These are phyloP conservation scores for Melaleuca quinquenervia DNA, from an alignment of 345 rosid species.

Conservation along the genomic window DNA sequence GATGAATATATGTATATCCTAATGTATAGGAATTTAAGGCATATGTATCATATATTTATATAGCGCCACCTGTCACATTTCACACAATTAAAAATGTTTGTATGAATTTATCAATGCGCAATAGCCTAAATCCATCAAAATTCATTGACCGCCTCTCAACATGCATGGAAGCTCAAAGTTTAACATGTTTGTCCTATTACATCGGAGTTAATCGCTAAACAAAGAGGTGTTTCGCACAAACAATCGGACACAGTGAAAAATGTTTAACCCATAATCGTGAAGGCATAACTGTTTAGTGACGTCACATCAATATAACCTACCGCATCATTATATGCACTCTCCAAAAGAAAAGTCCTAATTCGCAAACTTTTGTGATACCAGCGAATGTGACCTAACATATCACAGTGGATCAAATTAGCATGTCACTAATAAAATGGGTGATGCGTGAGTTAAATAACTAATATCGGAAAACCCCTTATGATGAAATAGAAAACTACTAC, in stretches of 20 bases:
- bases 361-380: not conserved
- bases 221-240: not conserved
- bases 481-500: not conserved
- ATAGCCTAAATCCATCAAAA: not conserved
- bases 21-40: not conserved
- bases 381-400: not conserved
- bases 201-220: not conserved
- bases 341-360: not conserved
- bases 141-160: not conserved
- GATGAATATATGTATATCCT: not conserved
- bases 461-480: not conserved
- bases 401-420: not conserved
- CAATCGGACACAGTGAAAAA: not conserved
- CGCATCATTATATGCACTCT: not conserved
- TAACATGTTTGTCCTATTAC: not conserved
- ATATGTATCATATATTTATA: not conserved
- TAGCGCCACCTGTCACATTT: not conserved
- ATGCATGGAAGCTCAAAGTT: not conserved
- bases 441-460: not conserved
- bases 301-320: not conserved
- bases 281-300: not conserved
- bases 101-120: not conserved
- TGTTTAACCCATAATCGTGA: not conserved
- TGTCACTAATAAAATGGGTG: not conserved
- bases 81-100: not conserved